Percentiles rank a stretch among this genome's conserved stretches.
phyloP scores from a whole-genome alignment of 1,284 basidiomycete species.

The Malassezia caprae region DNA sequence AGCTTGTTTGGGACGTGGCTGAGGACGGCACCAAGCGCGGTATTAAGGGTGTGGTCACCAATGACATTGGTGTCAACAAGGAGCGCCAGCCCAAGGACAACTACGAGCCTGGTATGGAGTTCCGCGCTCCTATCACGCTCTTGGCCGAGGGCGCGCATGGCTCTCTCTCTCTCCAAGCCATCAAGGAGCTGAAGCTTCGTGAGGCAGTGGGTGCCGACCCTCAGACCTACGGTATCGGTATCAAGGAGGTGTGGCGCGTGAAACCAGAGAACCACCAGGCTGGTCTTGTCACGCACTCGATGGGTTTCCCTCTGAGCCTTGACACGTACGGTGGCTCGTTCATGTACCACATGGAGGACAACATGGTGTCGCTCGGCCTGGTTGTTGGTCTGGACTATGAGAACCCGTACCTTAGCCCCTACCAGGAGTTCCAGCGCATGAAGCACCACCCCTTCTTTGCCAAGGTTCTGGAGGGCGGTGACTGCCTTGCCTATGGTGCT shows the following conservation, averaged over 20 bases:
- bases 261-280: constrained; percentile 65
- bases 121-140: constrained; percentile 84
- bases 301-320: constrained; percentile 82
- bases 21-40: constrained; percentile 54
- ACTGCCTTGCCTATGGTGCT: constrained; percentile 80
- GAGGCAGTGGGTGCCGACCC: constrained; percentile 61
- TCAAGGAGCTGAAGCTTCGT: constrained; percentile 68
- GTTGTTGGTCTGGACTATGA: constrained; percentile 89
- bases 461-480: constrained; percentile 65
- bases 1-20: constrained; percentile 63
- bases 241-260: constrained; percentile 97
- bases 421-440: constrained; percentile 87
- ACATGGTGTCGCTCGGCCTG: constrained; percentile 78
- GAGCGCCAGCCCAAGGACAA: constrained; percentile 68
- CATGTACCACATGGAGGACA: constrained; percentile 91
- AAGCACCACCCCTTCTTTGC: constrained; percentile 93
- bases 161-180: constrained; percentile 71
- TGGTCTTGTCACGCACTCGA: constrained; percentile 80
- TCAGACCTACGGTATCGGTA: constrained; percentile 90
- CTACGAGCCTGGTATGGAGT: constrained; percentile 95
- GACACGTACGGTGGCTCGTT: constrained; percentile 87
- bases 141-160: constrained; percentile 94
- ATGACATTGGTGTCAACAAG: constrained; percentile 85
- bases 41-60: constrained; percentile 78
- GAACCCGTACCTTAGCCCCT: constrained; percentile 88